These are phyloP conservation scores for Lentithecium fluviatile DNA, from an alignment of 495 filamentous ascomycete species.

Conservation along the genomic window DNA sequence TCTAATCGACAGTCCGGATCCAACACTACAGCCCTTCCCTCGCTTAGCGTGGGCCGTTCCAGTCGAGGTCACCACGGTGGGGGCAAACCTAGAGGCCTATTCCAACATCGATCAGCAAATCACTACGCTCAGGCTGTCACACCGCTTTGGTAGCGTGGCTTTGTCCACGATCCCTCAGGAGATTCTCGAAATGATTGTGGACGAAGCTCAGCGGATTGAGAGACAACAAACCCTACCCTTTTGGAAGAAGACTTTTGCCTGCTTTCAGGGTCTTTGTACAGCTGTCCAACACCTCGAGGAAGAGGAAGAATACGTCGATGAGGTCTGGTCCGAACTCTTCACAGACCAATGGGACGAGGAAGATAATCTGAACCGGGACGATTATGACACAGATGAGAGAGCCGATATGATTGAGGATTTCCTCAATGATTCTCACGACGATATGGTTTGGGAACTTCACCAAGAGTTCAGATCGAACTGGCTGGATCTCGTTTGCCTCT, in stretches of 20 bases:
- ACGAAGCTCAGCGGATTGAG: not conserved
- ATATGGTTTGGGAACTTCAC: too few relatives aligned
- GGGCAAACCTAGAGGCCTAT: not conserved
- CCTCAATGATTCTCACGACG: too few relatives aligned
- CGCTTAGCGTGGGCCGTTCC: slow-evolving; percentile 1
- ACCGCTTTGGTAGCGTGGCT: not conserved
- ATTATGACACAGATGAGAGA: too few relatives aligned
- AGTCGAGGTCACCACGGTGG: not conserved
- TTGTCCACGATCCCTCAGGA: slow-evolving; percentile 6
- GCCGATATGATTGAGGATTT: too few relatives aligned
- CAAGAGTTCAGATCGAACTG: too few relatives aligned
- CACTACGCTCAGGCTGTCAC: not conserved
- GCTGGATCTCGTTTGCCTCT: too few relatives aligned
- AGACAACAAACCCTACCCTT: not conserved
- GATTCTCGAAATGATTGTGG: not conserved
- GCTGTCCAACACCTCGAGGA: not conserved
- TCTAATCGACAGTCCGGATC: too few relatives aligned
- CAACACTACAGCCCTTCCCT: not conserved
- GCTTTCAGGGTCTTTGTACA: not conserved
- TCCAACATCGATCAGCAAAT: not conserved
- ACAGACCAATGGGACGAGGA: too few relatives aligned
- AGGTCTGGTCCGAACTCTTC: too few relatives aligned
- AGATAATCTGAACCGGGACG: not conserved
- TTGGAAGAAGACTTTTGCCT: not conserved
- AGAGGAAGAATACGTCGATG: too few relatives aligned